Evolutionary conservation across 768 basidiomycete species (phyloP).

Genomic region (Chlorophyllum brunneum): DNA sequence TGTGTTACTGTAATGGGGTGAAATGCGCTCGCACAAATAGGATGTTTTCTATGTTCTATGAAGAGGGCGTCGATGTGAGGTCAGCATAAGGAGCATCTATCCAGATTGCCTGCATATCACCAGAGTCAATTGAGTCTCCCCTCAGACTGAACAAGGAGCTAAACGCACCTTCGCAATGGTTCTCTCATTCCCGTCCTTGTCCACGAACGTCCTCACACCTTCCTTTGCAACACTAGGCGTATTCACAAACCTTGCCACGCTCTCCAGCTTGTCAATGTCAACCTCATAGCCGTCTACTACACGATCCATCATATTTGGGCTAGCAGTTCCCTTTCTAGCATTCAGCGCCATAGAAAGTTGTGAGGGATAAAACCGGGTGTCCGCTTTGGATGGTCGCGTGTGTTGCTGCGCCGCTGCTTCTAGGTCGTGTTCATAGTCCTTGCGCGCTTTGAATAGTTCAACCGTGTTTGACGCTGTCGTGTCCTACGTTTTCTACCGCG

Average conservation of each 20-base stretch:
- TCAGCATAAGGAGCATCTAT: conserved; percentile 27
- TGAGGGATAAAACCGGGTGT: background rate
- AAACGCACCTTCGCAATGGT: conserved; percentile 45
- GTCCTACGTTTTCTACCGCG: background rate
- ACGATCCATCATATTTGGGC: conserved; percentile 35
- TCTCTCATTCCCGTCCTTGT: conserved; percentile 55
- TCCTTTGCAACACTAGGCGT: conserved; percentile 57
- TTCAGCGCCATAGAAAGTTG: background rate
- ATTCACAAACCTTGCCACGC: conserved; percentile 53
- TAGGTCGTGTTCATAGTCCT: background rate
- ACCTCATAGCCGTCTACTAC: conserved; percentile 54
- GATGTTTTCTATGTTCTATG: too few relatives aligned
- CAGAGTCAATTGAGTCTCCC: too few relatives aligned
- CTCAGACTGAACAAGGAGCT: too few relatives aligned
- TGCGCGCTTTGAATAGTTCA: conserved; percentile 4
- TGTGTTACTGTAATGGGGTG: too few relatives aligned
- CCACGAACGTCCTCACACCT: conserved; percentile 37
- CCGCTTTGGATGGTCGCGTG: background rate
- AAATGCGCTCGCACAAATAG: too few relatives aligned
- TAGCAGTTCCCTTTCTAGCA: conserved; percentile 1
- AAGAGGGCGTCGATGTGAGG: too few relatives aligned
- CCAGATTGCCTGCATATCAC: conserved; percentile 43
- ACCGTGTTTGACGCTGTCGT: background rate
- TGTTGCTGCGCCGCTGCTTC: background rate
- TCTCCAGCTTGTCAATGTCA: conserved; percentile 47